Conservation (phyloP, 371 early-diverging fungal genomes). For the Lichtheimia hyalospora region DNA sequence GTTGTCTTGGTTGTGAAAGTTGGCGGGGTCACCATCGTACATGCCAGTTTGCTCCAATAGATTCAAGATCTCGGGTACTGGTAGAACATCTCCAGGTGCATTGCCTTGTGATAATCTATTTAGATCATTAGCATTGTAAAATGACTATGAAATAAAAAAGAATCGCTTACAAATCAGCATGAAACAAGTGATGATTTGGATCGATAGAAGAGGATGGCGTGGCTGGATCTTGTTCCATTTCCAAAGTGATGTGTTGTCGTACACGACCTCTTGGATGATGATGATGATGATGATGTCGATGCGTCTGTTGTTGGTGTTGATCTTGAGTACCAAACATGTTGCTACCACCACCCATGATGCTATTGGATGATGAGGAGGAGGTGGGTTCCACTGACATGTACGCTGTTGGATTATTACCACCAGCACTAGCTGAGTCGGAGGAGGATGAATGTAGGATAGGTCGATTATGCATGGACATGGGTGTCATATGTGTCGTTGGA, state of each 20-base stretch:
- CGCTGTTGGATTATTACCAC: neutral
- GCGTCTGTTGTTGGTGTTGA: constrained; percentile 5
- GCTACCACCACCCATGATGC: neutral
- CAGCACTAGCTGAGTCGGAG: neutral
- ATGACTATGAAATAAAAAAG: neutral
- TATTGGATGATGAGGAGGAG: neutral
- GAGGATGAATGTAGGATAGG: constrained; percentile 6
- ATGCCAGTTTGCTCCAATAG: constrained; percentile 15
- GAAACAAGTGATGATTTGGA: neutral
- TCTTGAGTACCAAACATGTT: neutral
- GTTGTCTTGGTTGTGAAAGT: neutral
- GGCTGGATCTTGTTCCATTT: constrained; percentile 1
- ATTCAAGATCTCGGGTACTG: constrained; percentile 12
- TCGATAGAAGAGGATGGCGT: neutral
- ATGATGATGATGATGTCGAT: constrained; percentile 2
- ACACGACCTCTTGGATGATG: constrained; percentile 5
- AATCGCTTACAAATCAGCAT: constrained; percentile 1
- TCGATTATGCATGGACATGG: constrained; percentile 12
- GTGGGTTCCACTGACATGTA: neutral
- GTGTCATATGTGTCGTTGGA: constrained; percentile 13
- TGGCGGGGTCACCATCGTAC: constrained; percentile 12
- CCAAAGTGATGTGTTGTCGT: constrained; percentile 9
- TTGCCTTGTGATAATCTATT: constrained; percentile 2
- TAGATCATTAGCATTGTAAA: neutral
- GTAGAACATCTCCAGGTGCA: constrained; percentile 5